phyloP scores from a whole-genome alignment of 768 basidiomycete species.

The Rhodotorula babjevae region DNA sequence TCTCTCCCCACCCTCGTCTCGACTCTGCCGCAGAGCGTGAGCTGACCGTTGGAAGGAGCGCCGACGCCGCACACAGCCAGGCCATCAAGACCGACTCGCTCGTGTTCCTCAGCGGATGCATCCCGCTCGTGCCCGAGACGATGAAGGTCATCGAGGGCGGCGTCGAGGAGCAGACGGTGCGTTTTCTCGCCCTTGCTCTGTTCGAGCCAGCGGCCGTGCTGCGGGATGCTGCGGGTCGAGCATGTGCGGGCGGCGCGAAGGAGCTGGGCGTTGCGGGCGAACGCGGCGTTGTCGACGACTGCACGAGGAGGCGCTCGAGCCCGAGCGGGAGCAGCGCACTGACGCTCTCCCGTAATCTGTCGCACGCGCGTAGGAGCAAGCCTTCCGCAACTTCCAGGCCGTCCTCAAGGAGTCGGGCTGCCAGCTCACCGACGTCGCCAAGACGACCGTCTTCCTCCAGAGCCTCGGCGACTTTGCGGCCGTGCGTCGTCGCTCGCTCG shows the following conservation, averaged over 20 bases:
- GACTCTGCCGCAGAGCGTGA: neutral
- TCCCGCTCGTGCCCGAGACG: slow-evolving; percentile 70
- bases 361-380: slow-evolving; percentile 61
- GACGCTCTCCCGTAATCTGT: no score
- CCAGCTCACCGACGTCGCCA: slow-evolving; percentile 72
- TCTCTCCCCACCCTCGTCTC: neutral
- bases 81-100: slow-evolving; percentile 38
- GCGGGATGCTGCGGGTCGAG: no score
- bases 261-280: no score
- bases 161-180: slow-evolving; percentile 67
- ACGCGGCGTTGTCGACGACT: no score
- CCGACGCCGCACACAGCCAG: slow-evolving; percentile 8
- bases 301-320: no score
- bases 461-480: slow-evolving; percentile 71
- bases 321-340: no score
- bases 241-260: no score
- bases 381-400: slow-evolving; percentile 75
- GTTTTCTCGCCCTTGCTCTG: slow-evolving; percentile 9
- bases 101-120: slow-evolving; percentile 83
- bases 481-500: slow-evolving; percentile 11
- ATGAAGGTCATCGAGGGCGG: slow-evolving; percentile 68
- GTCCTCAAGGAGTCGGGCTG: slow-evolving; percentile 79
- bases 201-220: no score
- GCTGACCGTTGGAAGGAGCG: neutral
- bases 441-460: slow-evolving; percentile 62